Percentiles rank a stretch among this genome's conserved stretches.
phyloP scores from a whole-genome alignment of 352 stramenopile genomes.

The Phytophthora ohioensis region DNA sequence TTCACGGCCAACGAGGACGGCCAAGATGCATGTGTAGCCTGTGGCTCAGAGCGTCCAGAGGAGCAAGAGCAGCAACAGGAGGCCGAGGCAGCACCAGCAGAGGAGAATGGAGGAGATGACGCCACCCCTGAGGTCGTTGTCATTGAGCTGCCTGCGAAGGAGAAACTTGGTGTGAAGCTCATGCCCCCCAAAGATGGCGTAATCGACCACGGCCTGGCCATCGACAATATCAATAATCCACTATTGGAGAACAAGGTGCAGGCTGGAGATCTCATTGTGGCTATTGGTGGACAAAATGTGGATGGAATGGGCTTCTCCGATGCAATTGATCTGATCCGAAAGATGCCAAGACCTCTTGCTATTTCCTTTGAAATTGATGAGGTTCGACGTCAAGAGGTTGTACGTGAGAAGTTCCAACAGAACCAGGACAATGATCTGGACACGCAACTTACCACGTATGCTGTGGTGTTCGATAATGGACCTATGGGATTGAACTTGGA shows the following conservation, averaged over 20 bases:
- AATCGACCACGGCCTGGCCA: conserved; percentile 83
- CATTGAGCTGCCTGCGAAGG: conserved; percentile 84
- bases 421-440: conserved; percentile 75
- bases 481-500: conserved; percentile 89
- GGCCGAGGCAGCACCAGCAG: conserved; percentile 6
- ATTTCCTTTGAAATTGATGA: conserved; percentile 89
- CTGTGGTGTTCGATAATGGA: conserved; percentile 86
- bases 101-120: conserved; percentile 18
- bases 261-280: conserved; percentile 84
- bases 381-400: conserved; percentile 61
- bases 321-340: conserved; percentile 87
- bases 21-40: conserved; percentile 67
- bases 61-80: conserved; percentile 32
- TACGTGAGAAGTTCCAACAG: conserved; percentile 60
- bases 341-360: conserved; percentile 77
- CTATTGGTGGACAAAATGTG: conserved; percentile 80
- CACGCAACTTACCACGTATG: conserved; percentile 82
- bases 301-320: conserved; percentile 85
- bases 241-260: conserved; percentile 85
- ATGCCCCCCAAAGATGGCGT: conserved; percentile 86
- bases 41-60: conserved; percentile 57
- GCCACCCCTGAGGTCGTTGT: conserved; percentile 62
- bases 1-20: conserved; percentile 72
- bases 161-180: conserved; percentile 89
- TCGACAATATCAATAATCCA: conserved; percentile 91